phyloP scores from a whole-genome alignment of 305 asterid species.

The Solanum aculeatissimum region DNA sequence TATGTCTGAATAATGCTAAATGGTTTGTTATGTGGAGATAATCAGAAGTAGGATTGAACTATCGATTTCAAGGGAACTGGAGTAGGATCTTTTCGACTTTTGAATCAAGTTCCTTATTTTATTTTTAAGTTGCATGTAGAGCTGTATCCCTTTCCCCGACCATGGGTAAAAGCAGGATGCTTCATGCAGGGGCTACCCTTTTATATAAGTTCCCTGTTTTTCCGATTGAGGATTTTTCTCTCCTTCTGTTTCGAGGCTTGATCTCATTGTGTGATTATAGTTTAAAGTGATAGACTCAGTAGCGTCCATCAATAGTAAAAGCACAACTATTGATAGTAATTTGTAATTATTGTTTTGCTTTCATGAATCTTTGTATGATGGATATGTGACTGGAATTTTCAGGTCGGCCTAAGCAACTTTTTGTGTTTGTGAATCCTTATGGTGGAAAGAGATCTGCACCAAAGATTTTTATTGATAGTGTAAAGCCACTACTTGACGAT shows the following conservation, averaged over 20 bases:
- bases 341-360: background rate
- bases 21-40: background rate
- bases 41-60: background rate
- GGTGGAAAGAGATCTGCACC: slow-evolving; percentile 91
- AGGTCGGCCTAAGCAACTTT: slow-evolving; percentile 83
- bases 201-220: background rate
- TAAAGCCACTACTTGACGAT: slow-evolving; percentile 85
- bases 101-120: background rate
- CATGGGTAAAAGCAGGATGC: background rate
- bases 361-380: background rate
- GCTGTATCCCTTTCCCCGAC: background rate
- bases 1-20: no score
- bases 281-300: background rate
- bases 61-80: background rate
- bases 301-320: background rate
- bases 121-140: background rate
- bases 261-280: background rate
- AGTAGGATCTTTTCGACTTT: background rate
- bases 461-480: slow-evolving; percentile 46
- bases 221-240: background rate
- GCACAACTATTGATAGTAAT: background rate
- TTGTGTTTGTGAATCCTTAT: slow-evolving; percentile 73
- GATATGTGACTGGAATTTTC: slow-evolving; percentile 1
- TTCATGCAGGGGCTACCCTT: background rate
- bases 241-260: background rate